A percentile compares a stretch with the other conserved stretches of the same genome.
Evolutionary conservation across 2,329 filamentous ascomycete genomes (phyloP).

Genomic region (Botrytis sinoallii): DNA sequence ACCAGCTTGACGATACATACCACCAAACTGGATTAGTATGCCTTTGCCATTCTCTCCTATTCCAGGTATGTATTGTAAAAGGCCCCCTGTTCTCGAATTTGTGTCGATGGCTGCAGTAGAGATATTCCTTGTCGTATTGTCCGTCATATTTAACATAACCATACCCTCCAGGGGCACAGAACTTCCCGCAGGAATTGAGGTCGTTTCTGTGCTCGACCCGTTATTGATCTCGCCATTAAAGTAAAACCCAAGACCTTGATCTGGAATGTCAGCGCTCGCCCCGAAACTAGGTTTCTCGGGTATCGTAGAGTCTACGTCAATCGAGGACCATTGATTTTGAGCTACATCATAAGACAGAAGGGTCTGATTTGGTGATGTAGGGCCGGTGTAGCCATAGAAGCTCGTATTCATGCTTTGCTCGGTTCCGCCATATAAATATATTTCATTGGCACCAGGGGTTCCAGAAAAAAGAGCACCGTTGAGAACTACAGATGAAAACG

Average conservation of each 20-base stretch:
- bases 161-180: conserved; percentile 39
- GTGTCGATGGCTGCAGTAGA: conserved; percentile 39
- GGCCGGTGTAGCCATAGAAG: conserved; percentile 17
- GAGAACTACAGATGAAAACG: conserved; percentile 7
- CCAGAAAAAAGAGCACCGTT: conserved; percentile 22
- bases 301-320: not conserved
- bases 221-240: conserved; percentile 26
- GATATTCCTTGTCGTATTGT: conserved; percentile 40
- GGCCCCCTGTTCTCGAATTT: conserved; percentile 40
- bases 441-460: not conserved
- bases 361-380: conserved; percentile 11
- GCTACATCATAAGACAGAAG: conserved; percentile 11
- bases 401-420: conserved; percentile 23
- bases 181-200: not conserved
- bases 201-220: conserved; percentile 11
- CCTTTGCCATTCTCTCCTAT: conserved; percentile 41
- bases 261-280: conserved; percentile 18
- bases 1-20: conserved; percentile 25
- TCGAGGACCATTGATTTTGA: conserved; percentile 5
- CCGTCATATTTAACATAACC: conserved; percentile 41
- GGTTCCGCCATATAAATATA: conserved; percentile 24
- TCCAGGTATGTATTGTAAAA: conserved; percentile 40
- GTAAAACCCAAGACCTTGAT: conserved; percentile 26
- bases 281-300: conserved; percentile 20
- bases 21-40: conserved; percentile 42